phyloP scores from a whole-genome alignment of 495 filamentous ascomycete genomes.

The Peziza echinospora region DNA sequence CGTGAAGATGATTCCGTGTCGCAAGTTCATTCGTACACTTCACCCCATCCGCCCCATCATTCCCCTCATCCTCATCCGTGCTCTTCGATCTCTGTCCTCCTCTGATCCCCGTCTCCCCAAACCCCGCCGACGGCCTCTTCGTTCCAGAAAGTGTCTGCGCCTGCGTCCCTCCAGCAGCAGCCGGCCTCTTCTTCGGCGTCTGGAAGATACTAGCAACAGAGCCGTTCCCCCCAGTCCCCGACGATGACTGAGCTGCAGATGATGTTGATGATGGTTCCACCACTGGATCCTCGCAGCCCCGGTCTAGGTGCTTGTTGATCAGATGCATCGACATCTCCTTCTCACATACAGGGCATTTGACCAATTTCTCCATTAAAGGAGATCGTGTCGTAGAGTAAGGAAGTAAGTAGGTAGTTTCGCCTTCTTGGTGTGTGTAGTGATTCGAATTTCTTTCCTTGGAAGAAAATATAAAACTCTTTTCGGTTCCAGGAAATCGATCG shows the following conservation, averaged over 20 bases:
- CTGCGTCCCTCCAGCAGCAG: slow-evolving; percentile 14
- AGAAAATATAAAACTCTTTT: too few relatives aligned
- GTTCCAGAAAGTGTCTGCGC: slow-evolving; percentile 3
- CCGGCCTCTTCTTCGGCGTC: slow-evolving; percentile 25
- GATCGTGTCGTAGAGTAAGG: too few relatives aligned
- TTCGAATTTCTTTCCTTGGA: too few relatives aligned
- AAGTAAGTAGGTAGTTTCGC: too few relatives aligned
- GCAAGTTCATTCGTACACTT: too few relatives aligned
- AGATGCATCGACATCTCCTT: slow-evolving; percentile 48
- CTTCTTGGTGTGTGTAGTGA: too few relatives aligned
- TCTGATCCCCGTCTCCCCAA: background rate
- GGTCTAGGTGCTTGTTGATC: slow-evolving; percentile 88
- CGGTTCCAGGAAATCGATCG: too few relatives aligned
- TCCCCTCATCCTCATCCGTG: slow-evolving; percentile 9
- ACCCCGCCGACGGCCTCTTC: background rate
- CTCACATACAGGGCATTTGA: slow-evolving; percentile 71
- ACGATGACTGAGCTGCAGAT: too few relatives aligned
- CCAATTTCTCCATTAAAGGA: too few relatives aligned
- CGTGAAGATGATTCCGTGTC: too few relatives aligned
- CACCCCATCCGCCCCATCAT: too few relatives aligned
- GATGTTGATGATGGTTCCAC: slow-evolving; percentile 21
- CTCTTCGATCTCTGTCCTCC: background rate
- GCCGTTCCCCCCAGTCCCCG: slow-evolving; percentile 5
- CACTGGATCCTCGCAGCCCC: slow-evolving; percentile 37
- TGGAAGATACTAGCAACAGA: slow-evolving; percentile 57